Percentiles rank a stretch among this genome's conserved stretches.
Conservation (phyloP, 768 basidiomycete genomes). For the Phanerochaete carnosa region DNA sequence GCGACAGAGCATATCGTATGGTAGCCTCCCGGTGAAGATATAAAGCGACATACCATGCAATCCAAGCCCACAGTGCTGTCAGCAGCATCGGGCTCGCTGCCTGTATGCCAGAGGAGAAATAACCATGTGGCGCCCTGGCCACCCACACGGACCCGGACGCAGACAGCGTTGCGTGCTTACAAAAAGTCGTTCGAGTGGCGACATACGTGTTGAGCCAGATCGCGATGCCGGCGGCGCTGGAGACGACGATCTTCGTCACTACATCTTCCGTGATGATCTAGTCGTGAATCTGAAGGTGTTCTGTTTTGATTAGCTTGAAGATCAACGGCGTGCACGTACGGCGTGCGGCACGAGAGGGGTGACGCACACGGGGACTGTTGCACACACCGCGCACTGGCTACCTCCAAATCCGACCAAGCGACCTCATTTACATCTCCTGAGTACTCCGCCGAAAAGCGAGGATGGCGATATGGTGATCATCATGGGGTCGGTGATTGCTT, state of each 20-base stretch:
- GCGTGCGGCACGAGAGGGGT: not conserved
- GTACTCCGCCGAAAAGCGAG: not conserved
- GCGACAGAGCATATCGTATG: not conserved
- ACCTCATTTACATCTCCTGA: not conserved
- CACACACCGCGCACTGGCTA: not conserved
- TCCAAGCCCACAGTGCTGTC: not conserved
- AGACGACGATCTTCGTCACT: not conserved
- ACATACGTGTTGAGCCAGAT: not conserved
- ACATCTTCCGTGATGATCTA: not conserved
- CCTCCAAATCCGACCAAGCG: not conserved
- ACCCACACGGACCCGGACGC: not conserved
- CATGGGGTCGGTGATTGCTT: not conserved
- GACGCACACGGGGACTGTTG: not conserved
- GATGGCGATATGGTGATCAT: not conserved
- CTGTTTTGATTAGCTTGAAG: not conserved
- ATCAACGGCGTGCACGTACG: not conserved
- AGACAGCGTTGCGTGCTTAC: not conserved
- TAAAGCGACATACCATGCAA: not conserved
- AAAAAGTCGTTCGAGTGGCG: not conserved
- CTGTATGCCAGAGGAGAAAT: not conserved
- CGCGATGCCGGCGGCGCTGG: not conserved
- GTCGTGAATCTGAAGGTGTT: not conserved
- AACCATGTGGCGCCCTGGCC: not conserved
- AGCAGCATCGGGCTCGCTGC: not conserved
- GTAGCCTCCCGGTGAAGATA: too few species aligned